Base-by-base conservation (phyloP, 1,284 basidiomycete genomes). In the Fomitopsis betulina region DNA sequence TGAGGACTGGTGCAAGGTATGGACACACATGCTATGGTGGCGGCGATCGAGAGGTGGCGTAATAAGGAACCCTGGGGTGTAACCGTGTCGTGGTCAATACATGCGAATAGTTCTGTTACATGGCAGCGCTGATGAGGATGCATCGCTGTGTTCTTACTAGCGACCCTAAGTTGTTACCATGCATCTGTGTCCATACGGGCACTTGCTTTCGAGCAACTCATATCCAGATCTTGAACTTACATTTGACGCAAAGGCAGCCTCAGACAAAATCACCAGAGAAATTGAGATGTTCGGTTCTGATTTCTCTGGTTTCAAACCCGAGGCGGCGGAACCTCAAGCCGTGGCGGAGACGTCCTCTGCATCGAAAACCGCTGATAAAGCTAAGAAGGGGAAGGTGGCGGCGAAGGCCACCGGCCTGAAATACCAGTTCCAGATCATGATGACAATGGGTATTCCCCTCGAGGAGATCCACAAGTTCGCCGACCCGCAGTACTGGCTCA, bases 401-500 rank as follows among this genome's bases (percentile, higher is more conserved):
- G 94, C 94, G 21, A 99, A 99, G 76, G 87, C 91, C 2, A 97
- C 96, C 8, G 96, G 96, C 2, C 81, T 94, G 65, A 91, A 89
- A 58, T 99, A 98, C 77, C 97, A 99, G 73, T 99, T 98, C 84
- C 96, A 99, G 80, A 99, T 99, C 73, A 91, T 99, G 87, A 90
- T 96, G 73, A 91, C 93, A 52, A 92, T 95, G 65, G 90, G 90
- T 54, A 89, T 99, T 12, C 92, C 94, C 25, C 84, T 89, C 53
- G 74, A 80, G 21, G 95, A 99, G 70, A 95, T 98, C 76, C 95
- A 96, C 73, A 89, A 93, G 72, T 99, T 99, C 67, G 93, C 96
- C 21, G 94, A 99, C 70, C 90, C 97, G 40, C 77, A 86, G 63
- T 81, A 96, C 75, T 99, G 97, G 97, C 79, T 97, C 67, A 82